Evolutionary conservation across 2,329 filamentous ascomycete species (phyloP), one percentile per base, ranked within the genome.

Genomic region (Tolypocladium ophioglossoides): DNA sequence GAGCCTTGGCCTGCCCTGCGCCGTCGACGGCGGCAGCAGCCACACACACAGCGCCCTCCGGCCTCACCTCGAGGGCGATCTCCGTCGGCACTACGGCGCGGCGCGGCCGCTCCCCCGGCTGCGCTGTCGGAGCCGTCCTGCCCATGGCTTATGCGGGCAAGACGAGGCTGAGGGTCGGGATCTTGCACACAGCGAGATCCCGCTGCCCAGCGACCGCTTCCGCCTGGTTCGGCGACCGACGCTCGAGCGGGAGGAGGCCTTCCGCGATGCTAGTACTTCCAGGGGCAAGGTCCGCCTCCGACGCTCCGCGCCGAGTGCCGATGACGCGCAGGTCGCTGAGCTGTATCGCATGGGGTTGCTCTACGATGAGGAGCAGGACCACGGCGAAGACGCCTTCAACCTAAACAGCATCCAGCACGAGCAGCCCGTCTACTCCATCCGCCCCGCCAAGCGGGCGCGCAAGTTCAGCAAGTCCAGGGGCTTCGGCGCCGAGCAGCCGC

Each of bases 241-340:
- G 1, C 67, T 78, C 24, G 74, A 75, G 57, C 66, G 75, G 11
- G 70, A 78, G 59, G 73, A 76, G 46, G 75, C 75, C 7, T 78
- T 78, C 41, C 66, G 70, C 47, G 73, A 75, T 48, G 64, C 65
- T 4, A 64, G 64, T 22, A 76, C 73, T 0, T 57, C 65, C 51
- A 74, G 70, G 63, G 59, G 57, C 46, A 62, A 63, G 48, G 60
- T 67, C 8, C 59, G 62, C 14, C 35, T 66, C 0, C 59, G 59
- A n/a, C 64, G 61, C 24, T 52, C 50, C 32, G 55, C 55, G n/a
- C 52, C 60, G 16, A 48, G 18, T 24, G 62, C 52, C 1, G 66
- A 72, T 12, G 71, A 73, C 41, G 66, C 63, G 20, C 64, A 73
- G 44, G 59, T 72, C 1, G 70, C 68, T 1, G 68, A 74, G 55